Evolutionary conservation across 1,284 basidiomycete genomes (phyloP).

Genomic region (Vanrija humicola): DNA sequence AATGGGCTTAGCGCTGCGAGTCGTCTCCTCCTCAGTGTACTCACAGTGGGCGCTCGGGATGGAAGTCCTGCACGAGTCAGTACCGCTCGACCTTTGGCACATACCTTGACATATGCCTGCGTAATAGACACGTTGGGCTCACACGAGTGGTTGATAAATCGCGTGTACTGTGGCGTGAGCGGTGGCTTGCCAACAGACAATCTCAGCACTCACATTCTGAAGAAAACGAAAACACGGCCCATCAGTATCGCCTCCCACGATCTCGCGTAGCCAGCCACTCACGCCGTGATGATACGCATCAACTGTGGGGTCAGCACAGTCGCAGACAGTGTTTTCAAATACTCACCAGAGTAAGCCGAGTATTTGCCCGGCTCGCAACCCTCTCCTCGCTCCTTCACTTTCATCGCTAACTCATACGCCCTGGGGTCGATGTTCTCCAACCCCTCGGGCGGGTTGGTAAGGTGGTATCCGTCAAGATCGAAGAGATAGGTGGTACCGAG

Average conservation of each 20-base stretch:
- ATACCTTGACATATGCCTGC: conserved; percentile 64
- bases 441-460: conserved; percentile 50
- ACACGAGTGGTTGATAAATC: conserved; percentile 70
- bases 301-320: conserved; percentile 50
- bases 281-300: conserved; percentile 86
- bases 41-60: conserved; percentile 56
- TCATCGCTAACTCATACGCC: conserved; percentile 27
- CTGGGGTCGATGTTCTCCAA: conserved; percentile 38
- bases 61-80: conserved; percentile 34
- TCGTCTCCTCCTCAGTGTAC: conserved; percentile 36
- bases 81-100: background rate
- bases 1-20: background rate
- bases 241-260: conserved; percentile 39
- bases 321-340: background rate
- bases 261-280: conserved; percentile 41
- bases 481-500: conserved; percentile 80
- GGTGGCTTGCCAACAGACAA: background rate
- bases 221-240: conserved; percentile 63
- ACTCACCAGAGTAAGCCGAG: conserved; percentile 43
- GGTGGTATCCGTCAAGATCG: conserved; percentile 69
- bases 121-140: conserved; percentile 75
- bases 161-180: conserved; percentile 33
- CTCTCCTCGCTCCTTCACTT: conserved; percentile 21
- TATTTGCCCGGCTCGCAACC: conserved; percentile 31
- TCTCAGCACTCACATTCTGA: conserved; percentile 7